Conservation (phyloP, 495 filamentous ascomycete genomes). For the Penicillium antarcticum region DNA sequence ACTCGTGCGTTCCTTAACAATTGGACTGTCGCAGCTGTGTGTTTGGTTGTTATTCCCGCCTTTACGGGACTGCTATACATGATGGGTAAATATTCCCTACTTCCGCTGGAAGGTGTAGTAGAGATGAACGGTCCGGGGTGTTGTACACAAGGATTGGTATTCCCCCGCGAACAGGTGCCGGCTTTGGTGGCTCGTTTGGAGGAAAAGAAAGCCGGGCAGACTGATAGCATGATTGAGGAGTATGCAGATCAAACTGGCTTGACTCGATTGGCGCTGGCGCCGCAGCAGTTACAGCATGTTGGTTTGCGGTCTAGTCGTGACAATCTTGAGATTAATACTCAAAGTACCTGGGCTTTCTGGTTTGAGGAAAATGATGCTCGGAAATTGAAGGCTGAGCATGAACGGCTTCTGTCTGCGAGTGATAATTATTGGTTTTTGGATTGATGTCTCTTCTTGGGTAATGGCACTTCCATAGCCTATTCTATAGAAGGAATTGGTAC, state of each 20-base stretch:
- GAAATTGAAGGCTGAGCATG: constrained; percentile 10
- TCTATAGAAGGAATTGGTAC: too few species aligned
- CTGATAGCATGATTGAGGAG: constrained; percentile 36
- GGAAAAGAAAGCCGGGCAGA: constrained; percentile 20
- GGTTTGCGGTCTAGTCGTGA: constrained; percentile 25
- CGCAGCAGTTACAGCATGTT: constrained; percentile 35
- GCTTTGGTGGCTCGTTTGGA: constrained; percentile 17
- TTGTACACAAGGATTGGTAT: constrained; percentile 46
- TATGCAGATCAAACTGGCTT: constrained; percentile 25
- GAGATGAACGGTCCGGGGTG: constrained; percentile 40
- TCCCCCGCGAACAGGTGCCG: constrained; percentile 33
- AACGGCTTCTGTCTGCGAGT: not conserved
- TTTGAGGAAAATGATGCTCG: constrained; percentile 17
- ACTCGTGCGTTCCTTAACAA: constrained; percentile 27
- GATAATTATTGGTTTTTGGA: not conserved
- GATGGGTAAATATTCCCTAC: constrained; percentile 42
- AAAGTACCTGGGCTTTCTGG: constrained; percentile 21
- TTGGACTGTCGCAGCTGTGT: constrained; percentile 30
- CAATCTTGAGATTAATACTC: constrained; percentile 13
- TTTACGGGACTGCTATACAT: constrained; percentile 42
- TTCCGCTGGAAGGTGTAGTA: constrained; percentile 36
- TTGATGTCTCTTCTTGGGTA: too few species aligned
- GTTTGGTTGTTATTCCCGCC: constrained; percentile 36
- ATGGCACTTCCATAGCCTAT: too few species aligned
- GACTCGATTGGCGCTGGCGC: constrained; percentile 27